Evolutionary conservation across 129 eudicot species (phyloP).

Genomic region (Flaveria trinervia): DNA sequence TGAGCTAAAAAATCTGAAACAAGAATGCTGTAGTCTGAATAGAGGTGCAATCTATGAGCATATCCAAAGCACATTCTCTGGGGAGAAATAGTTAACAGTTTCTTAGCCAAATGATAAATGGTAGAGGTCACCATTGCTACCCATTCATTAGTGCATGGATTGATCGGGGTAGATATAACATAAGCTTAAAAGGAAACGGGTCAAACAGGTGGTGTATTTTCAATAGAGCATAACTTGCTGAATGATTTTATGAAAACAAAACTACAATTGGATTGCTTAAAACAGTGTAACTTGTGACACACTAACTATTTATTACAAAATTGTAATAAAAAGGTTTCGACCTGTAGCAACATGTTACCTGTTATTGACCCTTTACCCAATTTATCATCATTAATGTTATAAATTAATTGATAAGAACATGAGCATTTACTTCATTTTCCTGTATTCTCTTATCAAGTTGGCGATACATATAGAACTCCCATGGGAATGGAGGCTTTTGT

Average conservation of each 20-base stretch:
- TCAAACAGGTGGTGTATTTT: neutral
- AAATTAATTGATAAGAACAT: slow-evolving; percentile 16
- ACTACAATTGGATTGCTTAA: neutral
- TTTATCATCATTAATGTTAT: neutral
- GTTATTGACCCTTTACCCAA: too few species aligned
- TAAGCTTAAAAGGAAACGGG: neutral
- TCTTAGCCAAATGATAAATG: slow-evolving; percentile 11
- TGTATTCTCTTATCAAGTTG: slow-evolving; percentile 81
- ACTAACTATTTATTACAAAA: neutral
- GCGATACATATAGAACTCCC: slow-evolving; percentile 96
- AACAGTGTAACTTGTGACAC: neutral
- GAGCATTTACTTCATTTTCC: slow-evolving; percentile 63
- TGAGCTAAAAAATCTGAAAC: slow-evolving; percentile 74
- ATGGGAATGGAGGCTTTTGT: slow-evolving; percentile 95
- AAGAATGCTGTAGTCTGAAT: slow-evolving; percentile 86
- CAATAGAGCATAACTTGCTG: neutral
- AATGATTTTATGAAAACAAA: neutral
- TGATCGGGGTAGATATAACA: neutral
- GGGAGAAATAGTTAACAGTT: slow-evolving; percentile 11
- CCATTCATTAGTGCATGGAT: neutral
- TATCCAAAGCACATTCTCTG: slow-evolving; percentile 82
- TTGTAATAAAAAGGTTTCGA: too few species aligned
- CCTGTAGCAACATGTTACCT: too few species aligned
- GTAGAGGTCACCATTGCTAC: neutral
- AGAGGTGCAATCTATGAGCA: slow-evolving; percentile 90